Evolutionary conservation across 805 yeast genomes (phyloP), one percentile per base, ranked within the genome.

Genomic region (Candida quercuum): DNA sequence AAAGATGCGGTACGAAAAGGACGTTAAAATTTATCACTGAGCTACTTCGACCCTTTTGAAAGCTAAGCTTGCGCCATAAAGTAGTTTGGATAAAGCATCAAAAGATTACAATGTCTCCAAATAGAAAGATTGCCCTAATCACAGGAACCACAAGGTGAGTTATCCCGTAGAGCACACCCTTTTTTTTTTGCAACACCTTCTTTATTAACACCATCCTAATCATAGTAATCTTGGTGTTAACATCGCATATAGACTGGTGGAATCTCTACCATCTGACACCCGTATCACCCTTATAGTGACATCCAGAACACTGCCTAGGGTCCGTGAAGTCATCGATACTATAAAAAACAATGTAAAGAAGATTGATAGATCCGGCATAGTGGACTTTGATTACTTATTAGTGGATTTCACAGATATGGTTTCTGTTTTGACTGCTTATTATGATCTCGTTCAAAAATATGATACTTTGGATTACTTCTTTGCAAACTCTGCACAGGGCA

Each of bases 341-440:
- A 76, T 87, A 41, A 72, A 77, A 41, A 53, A 60, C 7, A 71
- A 69, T 55, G 69, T 59, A 4, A 54, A 57, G 4, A 61, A 60
- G 32, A 40, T 54, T 4, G 49, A 61, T n/a, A 69, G 86, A 32
- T 56, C 63, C 2, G 84, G 79, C 0, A 64, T 69, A 21, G 70
- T 88, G 6, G 94, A 86, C 53, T 91, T 81, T 53, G 99, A 93
- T 61, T 93, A 93, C 51, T 54, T 89, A 2, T 64, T 93, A 34
- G 78, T 93, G n/a, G 98, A 93, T 57, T 88, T 91, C 57, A 74
- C 89, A 11, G 77, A 85, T 51, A 87, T 89, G 96, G 81, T 86
- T 9, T 85, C 96, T 1, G 74, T 89, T 12, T 63, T 86, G 21
- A 71, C 74, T 20, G 96, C 95, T 0, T 75, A 76, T 39, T 71